Percentiles rank a stretch among this genome's conserved stretches.
phyloP scores from a whole-genome alignment of 2,329 filamentous ascomycete genomes.

The Paecilomyces sp. region DNA sequence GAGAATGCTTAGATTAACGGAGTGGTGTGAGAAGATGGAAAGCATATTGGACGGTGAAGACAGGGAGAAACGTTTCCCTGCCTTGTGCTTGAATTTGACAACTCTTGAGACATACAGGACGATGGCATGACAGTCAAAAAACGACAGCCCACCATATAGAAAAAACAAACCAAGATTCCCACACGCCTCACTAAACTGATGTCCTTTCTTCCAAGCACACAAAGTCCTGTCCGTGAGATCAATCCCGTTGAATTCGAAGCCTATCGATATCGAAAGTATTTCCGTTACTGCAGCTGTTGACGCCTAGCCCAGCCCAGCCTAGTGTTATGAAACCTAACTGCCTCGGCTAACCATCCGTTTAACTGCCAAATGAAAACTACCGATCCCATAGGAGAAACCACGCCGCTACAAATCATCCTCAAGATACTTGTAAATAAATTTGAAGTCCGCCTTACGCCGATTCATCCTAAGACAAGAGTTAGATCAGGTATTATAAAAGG shows the following conservation, averaged over 20 bases:
- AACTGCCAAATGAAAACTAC: background rate
- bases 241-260: background rate
- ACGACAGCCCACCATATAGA: background rate
- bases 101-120: background rate
- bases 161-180: background rate
- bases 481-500: conserved; percentile 6
- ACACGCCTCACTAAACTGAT: background rate
- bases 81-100: background rate
- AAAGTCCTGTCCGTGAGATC: background rate
- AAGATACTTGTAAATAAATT: conserved; percentile 95
- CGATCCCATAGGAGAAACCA: background rate
- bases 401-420: conserved; percentile 71
- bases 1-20: too few relatives aligned
- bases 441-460: conserved; percentile 92
- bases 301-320: background rate
- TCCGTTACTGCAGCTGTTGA: background rate
- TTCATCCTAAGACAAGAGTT: conserved; percentile 70
- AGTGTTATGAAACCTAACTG: background rate
- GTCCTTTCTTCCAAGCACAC: background rate
- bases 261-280: background rate
- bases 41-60: background rate
- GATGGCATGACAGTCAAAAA: background rate
- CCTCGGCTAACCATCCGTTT: background rate
- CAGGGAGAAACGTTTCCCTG: background rate
- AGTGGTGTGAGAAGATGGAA: background rate